Evolutionary conservation across 1,284 basidiomycete genomes (phyloP), one percentile per base, ranked within the genome.

Genomic region (Boletus putidus): DNA sequence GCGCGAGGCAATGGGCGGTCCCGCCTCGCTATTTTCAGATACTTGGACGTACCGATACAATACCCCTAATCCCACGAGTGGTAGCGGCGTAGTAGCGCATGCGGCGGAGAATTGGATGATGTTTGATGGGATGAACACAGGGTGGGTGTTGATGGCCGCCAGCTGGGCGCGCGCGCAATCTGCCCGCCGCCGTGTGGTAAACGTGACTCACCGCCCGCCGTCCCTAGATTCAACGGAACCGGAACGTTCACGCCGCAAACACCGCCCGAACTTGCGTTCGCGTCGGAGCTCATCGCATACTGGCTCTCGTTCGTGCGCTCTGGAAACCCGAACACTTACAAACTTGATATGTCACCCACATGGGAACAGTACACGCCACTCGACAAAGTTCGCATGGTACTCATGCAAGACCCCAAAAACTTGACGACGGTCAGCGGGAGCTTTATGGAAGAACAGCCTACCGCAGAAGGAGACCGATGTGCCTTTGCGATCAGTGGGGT

Each of bases 241-340:
- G 55, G 49, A n/a, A 52, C 42, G 21, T 59, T 68, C 29, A 60
- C 46, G 6, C 35, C 44, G 35, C 50, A 61, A 31, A 59, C 63
- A 33, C 39, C 49, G 18, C 54, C 48, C 11, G 53, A 59, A 37
- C 51, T 44, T 33, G 59, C 47, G 31, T 68, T 65, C 23, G 52
- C 50, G 27, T 67, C 68, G n/a, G 69, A 65, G 44, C 31, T 59
- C n/a, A 53, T 49, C 23, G 59, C 49, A 9, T 59, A 63, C 48
- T 57, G 57, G 56, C 33, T 65, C 21, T 57, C 42, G 20, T 62
- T 56, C 11, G 64, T 62, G 43, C 52, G 55, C 25, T 20, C 49
- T n/a, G 56, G 56, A 18, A 57, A 64, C 21, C 55, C 57, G 23
- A 68, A 62, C 23, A 53, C 44, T 1, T 47, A 65, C 31, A 59